These are phyloP conservation scores for Musa itinerans DNA, from an alignment of 176 grass and related monocot species.

Conservation along the genomic window DNA sequence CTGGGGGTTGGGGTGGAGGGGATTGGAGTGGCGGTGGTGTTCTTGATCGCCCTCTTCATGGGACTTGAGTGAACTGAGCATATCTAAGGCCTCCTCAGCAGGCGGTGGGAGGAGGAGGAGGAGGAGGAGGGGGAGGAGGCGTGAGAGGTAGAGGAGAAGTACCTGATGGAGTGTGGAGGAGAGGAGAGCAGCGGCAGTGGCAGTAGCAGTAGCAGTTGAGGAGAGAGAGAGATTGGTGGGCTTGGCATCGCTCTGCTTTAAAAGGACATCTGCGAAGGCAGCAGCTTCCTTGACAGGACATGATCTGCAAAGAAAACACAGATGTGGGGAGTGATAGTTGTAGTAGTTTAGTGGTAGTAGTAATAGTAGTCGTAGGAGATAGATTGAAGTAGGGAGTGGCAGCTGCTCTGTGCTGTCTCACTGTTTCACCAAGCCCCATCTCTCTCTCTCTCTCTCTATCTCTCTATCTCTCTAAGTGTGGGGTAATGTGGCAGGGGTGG, in stretches of 20 bases:
- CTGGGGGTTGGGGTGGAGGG: neutral
- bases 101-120: neutral
- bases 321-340: constrained; percentile 32
- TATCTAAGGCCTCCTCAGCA: constrained; percentile 21
- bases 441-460: constrained; percentile 12
- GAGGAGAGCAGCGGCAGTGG: constrained; percentile 14
- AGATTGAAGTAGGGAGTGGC: constrained; percentile 25
- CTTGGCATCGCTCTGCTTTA: neutral
- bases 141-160: constrained; percentile 22
- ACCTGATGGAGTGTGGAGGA: constrained; percentile 17
- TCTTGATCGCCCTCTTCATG: constrained; percentile 29
- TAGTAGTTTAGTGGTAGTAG: constrained; percentile 20
- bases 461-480: neutral
- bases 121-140: neutral
- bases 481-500: constrained; percentile 27
- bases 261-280: constrained; percentile 39
- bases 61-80: constrained; percentile 78
- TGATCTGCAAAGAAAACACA: constrained; percentile 82
- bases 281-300: constrained; percentile 92
- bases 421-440: constrained; percentile 28
- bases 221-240: constrained; percentile 14
- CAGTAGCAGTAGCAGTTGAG: constrained; percentile 42
- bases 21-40: neutral
- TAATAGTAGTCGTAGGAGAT: constrained; percentile 18
- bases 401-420: constrained; percentile 48